Conservation (phyloP, 2,329 filamentous ascomycete genomes). For the Pseudohalonectria lignicola region DNA sequence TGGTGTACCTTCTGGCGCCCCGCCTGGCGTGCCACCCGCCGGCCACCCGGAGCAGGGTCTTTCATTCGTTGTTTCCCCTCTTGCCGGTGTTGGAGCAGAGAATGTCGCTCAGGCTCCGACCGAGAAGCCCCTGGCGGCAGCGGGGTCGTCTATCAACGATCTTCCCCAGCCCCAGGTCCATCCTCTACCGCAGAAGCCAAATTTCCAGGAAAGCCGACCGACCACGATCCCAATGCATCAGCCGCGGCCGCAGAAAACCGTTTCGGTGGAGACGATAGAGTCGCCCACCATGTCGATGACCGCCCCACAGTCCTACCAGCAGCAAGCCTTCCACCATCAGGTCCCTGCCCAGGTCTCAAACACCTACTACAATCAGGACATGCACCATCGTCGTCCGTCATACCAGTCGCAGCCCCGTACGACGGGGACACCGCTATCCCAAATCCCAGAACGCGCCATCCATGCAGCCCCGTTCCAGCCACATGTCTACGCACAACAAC, state of each 20-base stretch:
- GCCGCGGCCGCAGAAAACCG: slow-evolving; percentile 85
- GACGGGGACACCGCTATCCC: slow-evolving; percentile 71
- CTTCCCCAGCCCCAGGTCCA: slow-evolving; percentile 46
- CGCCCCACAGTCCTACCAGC: slow-evolving; percentile 32
- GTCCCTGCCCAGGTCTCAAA: slow-evolving; percentile 65
- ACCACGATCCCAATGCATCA: slow-evolving; percentile 71
- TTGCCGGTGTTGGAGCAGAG: not conserved
- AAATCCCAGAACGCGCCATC: slow-evolving; percentile 86
- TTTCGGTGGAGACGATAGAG: slow-evolving; percentile 89
- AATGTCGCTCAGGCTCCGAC: not conserved
- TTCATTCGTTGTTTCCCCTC: no score
- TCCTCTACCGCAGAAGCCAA: slow-evolving; percentile 46
- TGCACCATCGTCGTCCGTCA: slow-evolving; percentile 56
- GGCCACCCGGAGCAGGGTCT: no score
- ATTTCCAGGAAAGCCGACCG: slow-evolving; percentile 43
- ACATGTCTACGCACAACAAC: slow-evolving; percentile 49
- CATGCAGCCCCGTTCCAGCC: slow-evolving; percentile 87
- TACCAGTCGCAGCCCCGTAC: slow-evolving; percentile 54
- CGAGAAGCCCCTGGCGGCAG: slow-evolving; percentile 10
- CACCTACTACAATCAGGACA: slow-evolving; percentile 35
- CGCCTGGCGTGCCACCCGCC: no score
- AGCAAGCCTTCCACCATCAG: slow-evolving; percentile 90
- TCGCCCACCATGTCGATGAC: slow-evolving; percentile 51
- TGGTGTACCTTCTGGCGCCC: no score
- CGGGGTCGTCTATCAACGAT: slow-evolving; percentile 35